Base-by-base conservation (phyloP, 164 flowering plant genomes). In the Chimonanthus salicifolius region DNA sequence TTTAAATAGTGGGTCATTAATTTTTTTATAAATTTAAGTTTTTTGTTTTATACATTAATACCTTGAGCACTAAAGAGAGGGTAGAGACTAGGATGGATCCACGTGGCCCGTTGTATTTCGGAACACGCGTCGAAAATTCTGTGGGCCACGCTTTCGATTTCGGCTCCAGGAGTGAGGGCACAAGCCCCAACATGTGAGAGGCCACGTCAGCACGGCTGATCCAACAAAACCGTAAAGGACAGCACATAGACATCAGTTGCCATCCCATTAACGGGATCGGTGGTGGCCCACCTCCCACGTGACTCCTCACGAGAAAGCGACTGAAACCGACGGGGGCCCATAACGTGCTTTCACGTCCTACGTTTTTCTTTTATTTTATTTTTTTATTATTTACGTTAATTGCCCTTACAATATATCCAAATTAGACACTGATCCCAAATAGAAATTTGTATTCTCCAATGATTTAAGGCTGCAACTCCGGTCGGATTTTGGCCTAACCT, bases 241-340 rank as follows among this genome's bases (percentile, higher is more conserved):
- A 60, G 64, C 64, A 62, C 64, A 18, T 62, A 43, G 21, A 20
- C 16, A 8, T 62, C 64, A 62, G 18, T 62, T 62, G 64, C 18
- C 5, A 3, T 33, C 33, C 33, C 33, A 33, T 58, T 13, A 58
- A 58, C 62, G 16, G 62, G 11, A 2, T 4, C 16, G n/a, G 62
- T 58, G 16, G 64, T 33, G 68, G 68, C 47, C 71, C 62, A 20
- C 44, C 54, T 49, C 71, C 58, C 71, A 69, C 71, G 71, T 69
- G 71, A 69, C n/a, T 15, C 50, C 45, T 49, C 71, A 49, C 71
- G 47, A 69, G 71, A 69, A 69, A 69, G 71, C 7, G 33, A 18
- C 5, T 58, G 67, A 10, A 64, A 8, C 45, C 1, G 47, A 4
- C 43, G 15, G 68, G 68, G 47, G 1, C 33, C 68, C 68, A 65